Evolutionary conservation across 768 basidiomycete genomes (phyloP).

Genomic region (Tulasnella sp.): DNA sequence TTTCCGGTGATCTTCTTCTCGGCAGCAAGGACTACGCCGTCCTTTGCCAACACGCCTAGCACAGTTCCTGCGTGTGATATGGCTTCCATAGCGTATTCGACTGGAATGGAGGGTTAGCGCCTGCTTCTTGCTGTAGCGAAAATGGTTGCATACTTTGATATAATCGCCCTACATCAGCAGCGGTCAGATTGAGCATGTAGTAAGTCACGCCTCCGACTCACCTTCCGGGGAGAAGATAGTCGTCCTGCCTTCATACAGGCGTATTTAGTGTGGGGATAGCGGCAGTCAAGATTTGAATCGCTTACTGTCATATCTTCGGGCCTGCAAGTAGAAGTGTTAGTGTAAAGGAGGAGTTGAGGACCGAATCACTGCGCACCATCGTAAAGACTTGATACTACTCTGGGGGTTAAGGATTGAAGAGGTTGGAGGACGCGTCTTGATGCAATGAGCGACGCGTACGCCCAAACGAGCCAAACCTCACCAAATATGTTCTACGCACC

Average conservation of each 20-base stretch:
- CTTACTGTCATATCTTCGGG: conserved; percentile 92
- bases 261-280: conserved; percentile 15
- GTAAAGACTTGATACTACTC: background rate
- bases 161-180: conserved; percentile 57
- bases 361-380: background rate
- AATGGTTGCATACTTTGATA: conserved; percentile 69
- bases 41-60: conserved; percentile 80
- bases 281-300: conserved; percentile 16
- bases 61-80: conserved; percentile 94
- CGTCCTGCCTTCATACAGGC: conserved; percentile 57
- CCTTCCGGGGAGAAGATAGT: conserved; percentile 99
- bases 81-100: conserved; percentile 99
- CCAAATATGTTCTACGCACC: conserved; percentile 4
- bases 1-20: conserved; percentile 99
- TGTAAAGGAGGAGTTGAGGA: background rate
- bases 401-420: background rate
- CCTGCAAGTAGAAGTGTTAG: conserved; percentile 32
- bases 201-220: conserved; percentile 26
- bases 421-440: background rate
- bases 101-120: conserved; percentile 30
- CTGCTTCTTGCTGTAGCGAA: background rate
- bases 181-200: background rate
- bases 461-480: background rate
- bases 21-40: conserved; percentile 84
- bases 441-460: conserved; percentile 7